These are phyloP conservation scores for Globisporangium middletonii DNA, from an alignment of 352 stramenopile species.

Conservation along the genomic window DNA sequence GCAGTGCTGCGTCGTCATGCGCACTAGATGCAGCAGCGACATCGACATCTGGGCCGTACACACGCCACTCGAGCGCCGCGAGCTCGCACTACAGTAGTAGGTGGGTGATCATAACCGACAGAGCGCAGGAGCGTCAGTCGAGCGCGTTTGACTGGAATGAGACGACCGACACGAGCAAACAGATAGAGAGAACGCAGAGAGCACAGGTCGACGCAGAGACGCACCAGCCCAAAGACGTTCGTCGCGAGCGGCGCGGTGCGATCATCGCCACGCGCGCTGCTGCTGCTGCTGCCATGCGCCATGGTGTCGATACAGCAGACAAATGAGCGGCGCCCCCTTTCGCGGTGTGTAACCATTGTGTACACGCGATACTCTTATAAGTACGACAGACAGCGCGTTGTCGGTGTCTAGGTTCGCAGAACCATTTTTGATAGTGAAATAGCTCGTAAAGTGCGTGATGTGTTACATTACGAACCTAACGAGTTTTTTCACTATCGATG, in stretches of 20 bases:
- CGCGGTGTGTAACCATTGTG: too few relatives aligned
- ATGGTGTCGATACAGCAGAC: not conserved
- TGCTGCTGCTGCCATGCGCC: not conserved
- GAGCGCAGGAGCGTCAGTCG: constrained; percentile 8
- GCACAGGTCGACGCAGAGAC: constrained; percentile 1
- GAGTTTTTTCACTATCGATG: too few relatives aligned
- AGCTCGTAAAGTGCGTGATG: too few relatives aligned
- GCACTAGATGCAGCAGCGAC: not conserved
- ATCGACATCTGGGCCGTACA: constrained; percentile 20
- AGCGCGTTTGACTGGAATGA: not conserved
- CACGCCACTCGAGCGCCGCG: constrained; percentile 42
- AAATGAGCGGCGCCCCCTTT: not conserved
- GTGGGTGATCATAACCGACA: not conserved
- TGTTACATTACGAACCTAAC: too few relatives aligned
- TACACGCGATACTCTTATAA: too few relatives aligned
- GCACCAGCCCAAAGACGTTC: constrained; percentile 44
- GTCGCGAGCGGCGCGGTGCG: constrained; percentile 13
- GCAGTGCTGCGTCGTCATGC: not conserved
- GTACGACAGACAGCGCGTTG: too few relatives aligned
- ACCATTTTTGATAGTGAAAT: too few relatives aligned
- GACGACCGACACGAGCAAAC: constrained; percentile 2
- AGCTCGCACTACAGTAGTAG: constrained; percentile 28
- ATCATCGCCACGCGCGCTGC: not conserved
- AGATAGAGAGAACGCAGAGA: not conserved
- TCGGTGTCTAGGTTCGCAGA: too few relatives aligned